A percentile compares a stretch with the other conserved stretches of the same genome.
Conservation (phyloP, 352 stramenopile species). For the Globisporangium apiculatum region DNA sequence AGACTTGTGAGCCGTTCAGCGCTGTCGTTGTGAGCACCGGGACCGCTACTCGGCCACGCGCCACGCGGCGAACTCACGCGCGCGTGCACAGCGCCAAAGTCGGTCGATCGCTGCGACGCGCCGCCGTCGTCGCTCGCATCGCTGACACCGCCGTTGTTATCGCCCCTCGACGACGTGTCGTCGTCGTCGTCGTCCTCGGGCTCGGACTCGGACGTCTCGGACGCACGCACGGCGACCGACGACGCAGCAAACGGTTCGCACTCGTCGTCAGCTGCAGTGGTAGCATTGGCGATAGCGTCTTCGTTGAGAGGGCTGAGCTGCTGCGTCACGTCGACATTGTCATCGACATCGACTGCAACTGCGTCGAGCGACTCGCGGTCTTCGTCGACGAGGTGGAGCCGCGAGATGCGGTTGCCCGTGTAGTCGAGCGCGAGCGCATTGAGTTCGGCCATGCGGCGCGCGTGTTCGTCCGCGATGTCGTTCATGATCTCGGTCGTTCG, state of each 20-base stretch:
- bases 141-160: no score
- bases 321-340: slow-evolving; percentile 24
- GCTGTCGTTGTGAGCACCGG: no score
- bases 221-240: slow-evolving; percentile 1
- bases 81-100: not conserved
- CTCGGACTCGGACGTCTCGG: slow-evolving; percentile 3
- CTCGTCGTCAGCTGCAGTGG: not conserved
- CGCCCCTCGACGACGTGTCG: no score
- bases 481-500: slow-evolving; percentile 40
- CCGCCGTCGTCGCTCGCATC: no score
- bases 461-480: slow-evolving; percentile 42
- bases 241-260: not conserved
- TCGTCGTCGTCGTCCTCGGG: not conserved
- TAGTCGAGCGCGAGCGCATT: slow-evolving; percentile 37
- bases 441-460: slow-evolving; percentile 59
- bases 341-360: not conserved
- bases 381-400: slow-evolving; percentile 27
- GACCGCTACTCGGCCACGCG: no score
- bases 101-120: no score
- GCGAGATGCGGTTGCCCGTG: slow-evolving; percentile 38
- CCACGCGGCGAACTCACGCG: slow-evolving; percentile 1
- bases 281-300: not conserved
- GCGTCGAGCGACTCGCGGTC: slow-evolving; percentile 20
- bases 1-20: not conserved
- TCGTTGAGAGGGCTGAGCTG: slow-evolving; percentile 5